Evolutionary conservation across 352 stramenopile genomes (phyloP).

Genomic region (Phytopythium litorale): DNA sequence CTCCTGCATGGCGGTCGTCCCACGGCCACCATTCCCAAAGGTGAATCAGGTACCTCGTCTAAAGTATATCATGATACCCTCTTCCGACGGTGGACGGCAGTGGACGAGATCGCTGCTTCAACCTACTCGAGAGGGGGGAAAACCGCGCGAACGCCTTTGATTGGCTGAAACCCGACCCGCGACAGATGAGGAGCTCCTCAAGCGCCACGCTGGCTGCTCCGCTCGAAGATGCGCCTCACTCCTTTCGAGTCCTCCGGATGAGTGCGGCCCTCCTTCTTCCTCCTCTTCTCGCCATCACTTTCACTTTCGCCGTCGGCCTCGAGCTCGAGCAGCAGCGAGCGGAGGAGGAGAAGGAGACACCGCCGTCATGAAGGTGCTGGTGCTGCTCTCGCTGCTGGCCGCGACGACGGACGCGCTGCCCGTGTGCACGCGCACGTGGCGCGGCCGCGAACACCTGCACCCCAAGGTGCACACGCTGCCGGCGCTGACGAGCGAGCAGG

Average conservation of each 20-base stretch:
- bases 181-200: background rate
- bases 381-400: background rate
- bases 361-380: conserved; percentile 1
- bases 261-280: background rate
- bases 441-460: conserved; percentile 38
- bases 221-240: background rate
- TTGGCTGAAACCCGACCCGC: background rate
- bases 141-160: background rate
- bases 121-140: background rate
- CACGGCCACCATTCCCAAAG: background rate
- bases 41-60: background rate
- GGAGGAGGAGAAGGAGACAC: background rate
- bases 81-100: background rate
- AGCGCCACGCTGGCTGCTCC: background rate
- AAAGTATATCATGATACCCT: background rate
- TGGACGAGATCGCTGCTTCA: background rate
- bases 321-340: too few species aligned
- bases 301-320: background rate
- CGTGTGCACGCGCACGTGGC: conserved; percentile 46
- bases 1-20: background rate
- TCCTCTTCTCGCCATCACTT: background rate
- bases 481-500: conserved; percentile 22
- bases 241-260: too few species aligned
- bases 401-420: conserved; percentile 21
- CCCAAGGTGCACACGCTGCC: conserved; percentile 28